Evolutionary conservation across 2,329 filamentous ascomycete genomes (phyloP).

Genomic region (Cercospora sesami): DNA sequence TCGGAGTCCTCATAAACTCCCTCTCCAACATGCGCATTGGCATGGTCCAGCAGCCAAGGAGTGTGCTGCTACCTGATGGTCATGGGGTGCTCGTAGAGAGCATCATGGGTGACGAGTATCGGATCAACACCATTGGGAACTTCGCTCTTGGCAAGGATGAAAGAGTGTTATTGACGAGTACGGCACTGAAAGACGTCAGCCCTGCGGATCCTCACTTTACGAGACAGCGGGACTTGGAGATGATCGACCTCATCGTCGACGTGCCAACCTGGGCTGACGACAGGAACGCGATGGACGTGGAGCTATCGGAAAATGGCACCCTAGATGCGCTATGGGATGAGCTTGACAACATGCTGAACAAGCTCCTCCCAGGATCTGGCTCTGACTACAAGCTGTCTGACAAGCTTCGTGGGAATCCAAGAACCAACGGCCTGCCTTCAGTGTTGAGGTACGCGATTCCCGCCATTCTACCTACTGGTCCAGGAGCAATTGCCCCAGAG

Average conservation of each 20-base stretch:
- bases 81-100: constrained; percentile 42
- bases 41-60: constrained; percentile 63
- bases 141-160: constrained; percentile 83
- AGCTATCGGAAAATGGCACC: constrained; percentile 32
- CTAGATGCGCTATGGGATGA: constrained; percentile 52
- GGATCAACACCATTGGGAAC: constrained; percentile 78
- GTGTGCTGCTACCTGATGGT: constrained; percentile 38
- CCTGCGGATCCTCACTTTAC: constrained; percentile 83
- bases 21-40: constrained; percentile 63
- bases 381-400: constrained; percentile 14
- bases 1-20: constrained; percentile 61
- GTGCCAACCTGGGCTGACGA: constrained; percentile 16
- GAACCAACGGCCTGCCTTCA: background rate
- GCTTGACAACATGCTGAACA: constrained; percentile 43
- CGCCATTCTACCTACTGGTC: constrained; percentile 58
- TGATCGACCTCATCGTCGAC: constrained; percentile 73
- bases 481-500: constrained; percentile 69
- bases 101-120: constrained; percentile 54
- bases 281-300: constrained; percentile 14
- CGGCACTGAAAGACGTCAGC: constrained; percentile 66
- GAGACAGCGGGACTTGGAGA: constrained; percentile 68
- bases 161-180: constrained; percentile 74
- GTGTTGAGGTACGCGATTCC: constrained; percentile 45
- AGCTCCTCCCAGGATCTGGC: constrained; percentile 16
- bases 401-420: constrained; percentile 15